Conservation (phyloP, 306 rosid species). For the Sicyos baderoa region DNA sequence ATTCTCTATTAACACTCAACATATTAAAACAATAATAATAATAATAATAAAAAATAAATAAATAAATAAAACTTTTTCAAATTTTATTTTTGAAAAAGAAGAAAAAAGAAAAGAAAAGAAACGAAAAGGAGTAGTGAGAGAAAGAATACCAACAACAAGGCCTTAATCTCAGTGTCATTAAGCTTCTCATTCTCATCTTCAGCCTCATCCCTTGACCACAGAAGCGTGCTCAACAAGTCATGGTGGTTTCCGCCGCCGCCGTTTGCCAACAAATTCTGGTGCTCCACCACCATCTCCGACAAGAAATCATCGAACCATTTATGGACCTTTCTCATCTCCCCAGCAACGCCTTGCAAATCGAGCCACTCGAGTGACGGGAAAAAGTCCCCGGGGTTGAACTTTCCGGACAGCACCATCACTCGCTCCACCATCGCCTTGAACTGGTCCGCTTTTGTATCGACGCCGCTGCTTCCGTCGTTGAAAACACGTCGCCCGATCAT, state of each 20-base stretch:
- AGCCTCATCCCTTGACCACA: slow-evolving; percentile 34
- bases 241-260: slow-evolving; percentile 23
- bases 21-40: too few species aligned
- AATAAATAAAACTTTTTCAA: too few species aligned
- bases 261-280: slow-evolving; percentile 18
- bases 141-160: slow-evolving; percentile 44
- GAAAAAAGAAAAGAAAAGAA: too few species aligned
- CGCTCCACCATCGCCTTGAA: slow-evolving; percentile 67
- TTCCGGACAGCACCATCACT: slow-evolving; percentile 56
- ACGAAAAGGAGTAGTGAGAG: background rate
- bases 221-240: slow-evolving; percentile 43
- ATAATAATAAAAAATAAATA: too few species aligned
- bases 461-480: slow-evolving; percentile 31
- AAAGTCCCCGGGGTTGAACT: slow-evolving; percentile 61
- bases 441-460: slow-evolving; percentile 45
- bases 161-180: slow-evolving; percentile 58
- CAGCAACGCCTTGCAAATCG: slow-evolving; percentile 53
- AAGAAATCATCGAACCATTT: slow-evolving; percentile 56
- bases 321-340: slow-evolving; percentile 52
- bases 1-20: too few species aligned
- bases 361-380: slow-evolving; percentile 55
- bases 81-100: too few species aligned
- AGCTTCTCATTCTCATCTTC: slow-evolving; percentile 39
- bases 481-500: slow-evolving; percentile 62
- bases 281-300: slow-evolving; percentile 43